phyloP scores from a whole-genome alignment of 2,329 filamentous ascomycete species.

The Ascomycota sp. region DNA sequence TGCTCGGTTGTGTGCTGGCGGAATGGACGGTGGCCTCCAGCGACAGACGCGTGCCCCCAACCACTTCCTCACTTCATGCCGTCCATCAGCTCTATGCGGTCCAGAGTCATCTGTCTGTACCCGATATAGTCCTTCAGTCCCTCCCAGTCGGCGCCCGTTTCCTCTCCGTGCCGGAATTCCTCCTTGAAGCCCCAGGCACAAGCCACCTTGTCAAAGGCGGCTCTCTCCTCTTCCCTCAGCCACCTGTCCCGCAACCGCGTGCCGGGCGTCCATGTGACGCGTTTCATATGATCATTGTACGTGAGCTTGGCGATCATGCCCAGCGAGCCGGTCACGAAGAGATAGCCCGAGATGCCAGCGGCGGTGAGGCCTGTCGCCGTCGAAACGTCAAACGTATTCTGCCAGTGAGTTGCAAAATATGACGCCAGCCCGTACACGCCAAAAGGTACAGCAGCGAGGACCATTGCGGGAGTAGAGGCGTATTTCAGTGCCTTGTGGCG shows the following conservation, averaged over 20 bases:
- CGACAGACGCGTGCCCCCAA: neutral
- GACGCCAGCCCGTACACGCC: constrained; percentile 49
- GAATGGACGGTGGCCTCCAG: no score
- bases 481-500: constrained; percentile 44
- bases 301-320: constrained; percentile 71
- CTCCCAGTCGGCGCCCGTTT: constrained; percentile 81
- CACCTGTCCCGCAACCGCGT: constrained; percentile 62
- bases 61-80: constrained; percentile 39
- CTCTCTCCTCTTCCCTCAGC: constrained; percentile 74
- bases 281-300: constrained; percentile 81
- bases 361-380: constrained; percentile 61
- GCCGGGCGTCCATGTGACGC: constrained; percentile 74
- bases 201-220: constrained; percentile 66
- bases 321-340: constrained; percentile 57
- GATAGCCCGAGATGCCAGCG: constrained; percentile 60
- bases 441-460: constrained; percentile 36
- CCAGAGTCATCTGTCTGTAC: constrained; percentile 69
- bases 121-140: constrained; percentile 62
- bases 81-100: constrained; percentile 74
- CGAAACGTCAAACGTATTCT: constrained; percentile 51
- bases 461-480: constrained; percentile 34
- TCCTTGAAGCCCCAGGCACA: constrained; percentile 84
- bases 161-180: constrained; percentile 56
- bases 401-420: constrained; percentile 18
- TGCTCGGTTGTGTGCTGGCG: no score